Conservation (phyloP, 768 basidiomycete genomes). For the Dacryopinax spathularia region DNA sequence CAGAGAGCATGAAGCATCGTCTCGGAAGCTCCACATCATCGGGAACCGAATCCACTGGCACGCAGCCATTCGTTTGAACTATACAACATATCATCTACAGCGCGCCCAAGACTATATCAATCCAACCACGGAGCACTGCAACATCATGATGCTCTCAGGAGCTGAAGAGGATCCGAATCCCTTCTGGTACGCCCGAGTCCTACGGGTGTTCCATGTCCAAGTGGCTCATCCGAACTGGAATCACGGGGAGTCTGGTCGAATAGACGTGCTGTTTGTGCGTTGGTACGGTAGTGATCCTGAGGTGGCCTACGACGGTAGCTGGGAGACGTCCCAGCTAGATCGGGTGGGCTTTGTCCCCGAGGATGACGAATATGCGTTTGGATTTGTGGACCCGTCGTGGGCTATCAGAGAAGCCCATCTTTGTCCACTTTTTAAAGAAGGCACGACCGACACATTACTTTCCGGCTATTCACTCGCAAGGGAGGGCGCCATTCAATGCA, state of each 20-base stretch:
- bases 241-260: constrained; percentile 2
- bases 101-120: constrained; percentile 32
- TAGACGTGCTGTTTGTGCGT: constrained; percentile 33
- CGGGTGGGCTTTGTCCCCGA: constrained; percentile 10
- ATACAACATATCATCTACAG: constrained; percentile 33
- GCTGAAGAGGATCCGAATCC: constrained; percentile 19
- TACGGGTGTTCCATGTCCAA: constrained; percentile 22
- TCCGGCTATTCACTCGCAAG: neutral
- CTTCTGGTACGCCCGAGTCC: constrained; percentile 25
- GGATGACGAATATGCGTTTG: constrained; percentile 7
- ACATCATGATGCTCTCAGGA: constrained; percentile 25
- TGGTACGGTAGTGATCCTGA: constrained; percentile 25
- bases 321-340: neutral
- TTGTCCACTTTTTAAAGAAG: neutral
- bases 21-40: constrained; percentile 7
- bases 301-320: constrained; percentile 16
- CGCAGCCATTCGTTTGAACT: constrained; percentile 23
- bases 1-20: neutral
- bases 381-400: neutral
- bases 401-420: neutral
- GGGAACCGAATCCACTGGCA: constrained; percentile 15
- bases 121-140: constrained; percentile 20
- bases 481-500: no score
- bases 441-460: neutral
- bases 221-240: constrained; percentile 10